Percentiles rank a stretch among this genome's conserved stretches.
Evolutionary conservation across 352 stramenopile species (phyloP).

Genomic region (Globisporangium yorkense): DNA sequence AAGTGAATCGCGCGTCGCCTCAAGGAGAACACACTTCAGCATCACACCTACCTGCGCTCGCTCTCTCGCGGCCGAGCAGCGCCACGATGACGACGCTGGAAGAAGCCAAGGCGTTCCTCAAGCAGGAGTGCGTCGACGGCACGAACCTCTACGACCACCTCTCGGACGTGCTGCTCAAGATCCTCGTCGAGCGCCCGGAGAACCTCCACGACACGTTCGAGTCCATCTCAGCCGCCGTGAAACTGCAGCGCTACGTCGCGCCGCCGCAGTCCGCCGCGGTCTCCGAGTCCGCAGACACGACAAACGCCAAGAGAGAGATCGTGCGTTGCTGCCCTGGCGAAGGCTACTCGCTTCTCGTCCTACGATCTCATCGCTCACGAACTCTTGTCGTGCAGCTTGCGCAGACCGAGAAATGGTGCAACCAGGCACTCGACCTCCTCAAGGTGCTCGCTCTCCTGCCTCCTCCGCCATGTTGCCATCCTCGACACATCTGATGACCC

Average conservation of each 20-base stretch:
- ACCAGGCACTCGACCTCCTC: conserved; percentile 50
- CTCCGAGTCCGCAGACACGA: conserved; percentile 20
- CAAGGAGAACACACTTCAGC: too few species aligned
- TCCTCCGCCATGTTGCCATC: background rate
- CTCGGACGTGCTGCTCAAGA: conserved; percentile 82
- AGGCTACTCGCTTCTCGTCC: background rate
- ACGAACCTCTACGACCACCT: conserved; percentile 86
- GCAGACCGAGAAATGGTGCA: conserved; percentile 59
- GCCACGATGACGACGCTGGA: conserved; percentile 68
- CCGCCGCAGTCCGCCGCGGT: conserved; percentile 24
- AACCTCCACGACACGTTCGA: conserved; percentile 86
- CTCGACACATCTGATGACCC: background rate
- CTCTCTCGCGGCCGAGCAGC: too few species aligned
- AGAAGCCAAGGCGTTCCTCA: conserved; percentile 86
- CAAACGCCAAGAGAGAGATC: conserved; percentile 39
- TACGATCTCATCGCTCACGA: background rate
- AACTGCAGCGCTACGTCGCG: conserved; percentile 63
- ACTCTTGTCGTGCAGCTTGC: conserved; percentile 25
- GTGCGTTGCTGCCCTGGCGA: conserved; percentile 21
- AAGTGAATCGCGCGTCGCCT: too few species aligned
- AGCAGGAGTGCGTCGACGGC: conserved; percentile 66
- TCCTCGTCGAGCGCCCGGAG: conserved; percentile 77
- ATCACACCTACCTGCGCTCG: too few species aligned
- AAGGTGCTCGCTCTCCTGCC: conserved; percentile 23
- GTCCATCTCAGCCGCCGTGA: conserved; percentile 79